These are phyloP conservation scores for Sarocladium kiliense DNA, from an alignment of 2,329 filamentous ascomycete species.

Conservation along the genomic window DNA sequence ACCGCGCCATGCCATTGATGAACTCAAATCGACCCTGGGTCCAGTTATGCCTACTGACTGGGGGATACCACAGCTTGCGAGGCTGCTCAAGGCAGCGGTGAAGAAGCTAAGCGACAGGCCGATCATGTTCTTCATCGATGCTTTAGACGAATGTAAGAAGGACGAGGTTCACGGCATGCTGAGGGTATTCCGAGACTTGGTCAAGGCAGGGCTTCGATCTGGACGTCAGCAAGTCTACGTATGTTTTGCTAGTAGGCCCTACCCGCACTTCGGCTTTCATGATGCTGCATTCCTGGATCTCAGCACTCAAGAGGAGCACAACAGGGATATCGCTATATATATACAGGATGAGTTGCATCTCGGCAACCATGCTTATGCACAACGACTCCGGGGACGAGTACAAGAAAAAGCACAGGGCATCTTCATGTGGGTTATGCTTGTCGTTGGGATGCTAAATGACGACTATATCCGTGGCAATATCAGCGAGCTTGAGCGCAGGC, in stretches of 20 bases:
- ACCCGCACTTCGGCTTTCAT: conserved; percentile 32
- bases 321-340: conserved; percentile 28
- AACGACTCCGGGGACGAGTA: conserved; percentile 8
- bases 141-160: conserved; percentile 25
- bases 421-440: conserved; percentile 34
- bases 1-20: neutral
- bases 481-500: conserved; percentile 16
- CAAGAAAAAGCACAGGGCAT: conserved; percentile 14
- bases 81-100: neutral
- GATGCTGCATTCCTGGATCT: conserved; percentile 24
- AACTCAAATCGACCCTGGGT: neutral
- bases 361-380: neutral
- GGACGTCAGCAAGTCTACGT: conserved; percentile 13
- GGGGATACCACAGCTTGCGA: neutral
- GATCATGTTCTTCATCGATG: conserved; percentile 19
- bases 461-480: conserved; percentile 20
- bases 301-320: conserved; percentile 29
- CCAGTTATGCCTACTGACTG: neutral
- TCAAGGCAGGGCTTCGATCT: neutral
- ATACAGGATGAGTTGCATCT: conserved; percentile 12
- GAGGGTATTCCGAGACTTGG: neutral
- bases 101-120: neutral
- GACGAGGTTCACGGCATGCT: neutral
- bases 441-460: conserved; percentile 34
- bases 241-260: conserved; percentile 41